Conservation (phyloP, 495 filamentous ascomycete genomes). For the Daldinia decipiens region DNA sequence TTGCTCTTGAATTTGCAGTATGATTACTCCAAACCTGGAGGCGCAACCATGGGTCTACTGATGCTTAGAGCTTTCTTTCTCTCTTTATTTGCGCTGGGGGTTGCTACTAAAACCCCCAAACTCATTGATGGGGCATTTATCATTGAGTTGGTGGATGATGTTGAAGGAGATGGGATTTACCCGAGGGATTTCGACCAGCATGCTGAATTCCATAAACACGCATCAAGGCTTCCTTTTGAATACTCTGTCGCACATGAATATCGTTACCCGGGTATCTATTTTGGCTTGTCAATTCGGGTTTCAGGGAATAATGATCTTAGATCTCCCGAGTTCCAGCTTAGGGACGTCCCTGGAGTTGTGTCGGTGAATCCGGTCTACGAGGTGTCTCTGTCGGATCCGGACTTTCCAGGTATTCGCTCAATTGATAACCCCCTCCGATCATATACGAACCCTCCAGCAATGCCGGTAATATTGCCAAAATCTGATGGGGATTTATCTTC, state of each 20-base stretch:
- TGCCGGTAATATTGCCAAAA: conserved; percentile 25
- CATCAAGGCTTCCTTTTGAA: conserved; percentile 23
- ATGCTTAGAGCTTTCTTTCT: conserved; percentile 3
- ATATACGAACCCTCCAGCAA: conserved; percentile 23
- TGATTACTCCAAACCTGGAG: not conserved
- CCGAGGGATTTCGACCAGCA: conserved; percentile 14
- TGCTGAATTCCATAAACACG: conserved; percentile 33
- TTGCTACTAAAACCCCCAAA: conserved; percentile 12
- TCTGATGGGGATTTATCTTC: conserved; percentile 18
- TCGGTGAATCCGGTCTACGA: conserved; percentile 36
- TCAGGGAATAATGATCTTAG: conserved; percentile 10
- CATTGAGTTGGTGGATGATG: conserved; percentile 22
- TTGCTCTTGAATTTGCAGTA: not conserved
- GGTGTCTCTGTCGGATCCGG: conserved; percentile 20
- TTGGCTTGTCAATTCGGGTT: conserved; percentile 40
- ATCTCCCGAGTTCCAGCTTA: conserved; percentile 14
- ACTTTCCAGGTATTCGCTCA: not conserved
- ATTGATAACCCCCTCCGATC: conserved; percentile 14
- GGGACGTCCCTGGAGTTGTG: conserved; percentile 27
- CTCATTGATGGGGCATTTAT: conserved; percentile 21
- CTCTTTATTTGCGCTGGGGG: not conserved
- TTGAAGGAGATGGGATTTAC: conserved; percentile 2
- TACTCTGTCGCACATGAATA: conserved; percentile 41
- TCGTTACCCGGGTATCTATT: conserved; percentile 28
- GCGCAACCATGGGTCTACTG: not conserved